Evolutionary conservation across 768 basidiomycete species (phyloP), one percentile per base, ranked within the genome.

Genomic region (Collybiopsis confluens): DNA sequence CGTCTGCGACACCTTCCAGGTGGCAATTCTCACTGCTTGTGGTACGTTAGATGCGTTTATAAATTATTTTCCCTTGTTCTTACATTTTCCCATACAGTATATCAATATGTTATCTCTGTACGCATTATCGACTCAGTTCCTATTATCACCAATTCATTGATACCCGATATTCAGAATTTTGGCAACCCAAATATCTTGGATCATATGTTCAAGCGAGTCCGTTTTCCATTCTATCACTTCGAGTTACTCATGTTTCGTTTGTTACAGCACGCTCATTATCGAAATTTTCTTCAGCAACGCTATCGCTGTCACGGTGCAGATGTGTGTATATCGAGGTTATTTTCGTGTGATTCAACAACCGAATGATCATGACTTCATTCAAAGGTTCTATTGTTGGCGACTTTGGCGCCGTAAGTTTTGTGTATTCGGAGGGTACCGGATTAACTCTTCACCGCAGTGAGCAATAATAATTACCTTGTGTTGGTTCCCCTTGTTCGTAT

Each of bases 231-330:
- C 40, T n/a, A n/a, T n/a, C n/a, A n/a, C 27, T 24, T 13, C 16
- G 37, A 21, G 45, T 41, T 28, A 42, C 16, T 36, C 11, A 21
- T 10, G 24, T 13, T 23, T 48, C 30, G 2, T 18, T 15, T 15
- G 10, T 45, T 24, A 6, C 45, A 59, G 58, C 44, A 59, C 58
- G 16, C 37, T 59, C 13, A 56, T 59, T 37, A 59, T 59, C 21
- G 52, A 59, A 38, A 54, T 59, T 20, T 59, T 55, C 52, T 54
- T 54, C 53, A 56, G 55, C 9, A 28, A 54, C 21, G 50, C 52
- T 30, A 56, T 59, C 24, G 55, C 52, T 1, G 13, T 59, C 16
- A 44, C 36, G 1, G 58, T 59, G 21, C 58, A 59, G 40, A 35
- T 56, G 52, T 58, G 38, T 7, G 50, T 48, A 16, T 18, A 6